A percentile compares a stretch with the other conserved stretches of the same genome.
These are phyloP conservation scores for Capsicum chinense DNA, from an alignment of 257 asterid genomes.

Conservation along the genomic window DNA sequence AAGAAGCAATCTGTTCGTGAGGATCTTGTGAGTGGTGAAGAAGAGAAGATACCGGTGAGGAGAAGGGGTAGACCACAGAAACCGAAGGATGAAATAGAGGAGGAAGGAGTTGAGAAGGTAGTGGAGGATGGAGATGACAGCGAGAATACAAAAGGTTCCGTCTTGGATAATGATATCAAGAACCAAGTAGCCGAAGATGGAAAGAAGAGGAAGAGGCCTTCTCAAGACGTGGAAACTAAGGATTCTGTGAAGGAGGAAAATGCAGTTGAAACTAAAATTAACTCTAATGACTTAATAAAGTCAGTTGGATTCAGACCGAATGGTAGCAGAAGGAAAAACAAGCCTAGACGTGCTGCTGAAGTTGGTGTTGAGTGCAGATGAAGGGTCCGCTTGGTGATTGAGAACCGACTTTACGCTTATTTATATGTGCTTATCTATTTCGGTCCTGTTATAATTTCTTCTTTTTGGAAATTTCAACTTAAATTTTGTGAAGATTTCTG, in stretches of 20 bases:
- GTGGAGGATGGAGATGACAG: constrained; percentile 53
- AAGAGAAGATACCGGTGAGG: constrained; percentile 64
- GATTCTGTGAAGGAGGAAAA: constrained; percentile 61
- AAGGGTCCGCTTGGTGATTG: constrained; percentile 28
- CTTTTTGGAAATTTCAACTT: constrained; percentile 29
- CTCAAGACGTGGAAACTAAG: constrained; percentile 50
- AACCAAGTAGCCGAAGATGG: constrained; percentile 54
- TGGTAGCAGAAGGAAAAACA: constrained; percentile 84
- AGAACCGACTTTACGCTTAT: constrained; percentile 20
- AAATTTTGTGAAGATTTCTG: constrained; percentile 24
- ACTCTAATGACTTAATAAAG: constrained; percentile 48
- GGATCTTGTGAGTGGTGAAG: constrained; percentile 70
- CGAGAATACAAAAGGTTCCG: constrained; percentile 46
- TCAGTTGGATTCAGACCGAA: constrained; percentile 66
- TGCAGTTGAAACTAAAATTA: constrained; percentile 46
- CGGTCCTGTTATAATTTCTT: not conserved
- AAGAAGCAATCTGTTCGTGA: constrained; percentile 62
- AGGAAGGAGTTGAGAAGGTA: constrained; percentile 57
- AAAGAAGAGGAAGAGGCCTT: constrained; percentile 68
- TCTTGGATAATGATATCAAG: constrained; percentile 46
- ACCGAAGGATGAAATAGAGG: constrained; percentile 54
- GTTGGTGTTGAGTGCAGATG: constrained; percentile 85
- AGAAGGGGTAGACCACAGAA: constrained; percentile 87
- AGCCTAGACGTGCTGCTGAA: constrained; percentile 93
- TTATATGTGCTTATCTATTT: constrained; percentile 21